Evolutionary conservation across 208 protist species (phyloP).

Genomic region (Vickermania ingenoplastis): DNA sequence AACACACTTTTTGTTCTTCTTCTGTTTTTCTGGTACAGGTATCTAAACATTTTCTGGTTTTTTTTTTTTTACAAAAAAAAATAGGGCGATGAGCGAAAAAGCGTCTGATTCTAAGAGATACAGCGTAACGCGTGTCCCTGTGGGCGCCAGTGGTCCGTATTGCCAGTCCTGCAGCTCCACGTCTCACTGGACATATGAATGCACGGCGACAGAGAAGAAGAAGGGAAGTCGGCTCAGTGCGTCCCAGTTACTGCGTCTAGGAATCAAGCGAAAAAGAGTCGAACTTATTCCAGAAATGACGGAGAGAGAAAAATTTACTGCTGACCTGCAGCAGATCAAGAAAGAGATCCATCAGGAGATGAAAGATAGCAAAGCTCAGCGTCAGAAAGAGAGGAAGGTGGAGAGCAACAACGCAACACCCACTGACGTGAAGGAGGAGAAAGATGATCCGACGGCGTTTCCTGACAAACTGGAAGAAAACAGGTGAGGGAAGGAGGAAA

Average conservation of each 20-base stretch:
- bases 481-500: no score
- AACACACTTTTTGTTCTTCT: not conserved
- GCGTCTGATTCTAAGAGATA: conserved; percentile 83
- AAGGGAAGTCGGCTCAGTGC: conserved; percentile 40
- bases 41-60: no score
- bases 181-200: conserved; percentile 80
- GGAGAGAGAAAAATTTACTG: not conserved
- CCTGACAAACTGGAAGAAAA: no score
- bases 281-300: conserved; percentile 26
- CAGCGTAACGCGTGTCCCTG: conserved; percentile 55
- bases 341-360: not conserved
- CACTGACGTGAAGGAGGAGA: no score
- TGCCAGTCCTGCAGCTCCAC: conserved; percentile 66
- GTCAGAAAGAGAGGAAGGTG: no score
- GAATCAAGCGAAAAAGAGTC: conserved; percentile 40
- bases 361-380: no score
- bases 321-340: not conserved
- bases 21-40: not conserved
- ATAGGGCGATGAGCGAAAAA: no score
- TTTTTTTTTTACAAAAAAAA: no score
- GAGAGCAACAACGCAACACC: no score
- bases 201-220: conserved; percentile 10
- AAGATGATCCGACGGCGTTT: no score
- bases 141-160: conserved; percentile 7
- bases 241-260: conserved; percentile 70